Evolutionary conservation across 108 stramenopile genomes (phyloP).

Genomic region (Fragilaria radians): DNA sequence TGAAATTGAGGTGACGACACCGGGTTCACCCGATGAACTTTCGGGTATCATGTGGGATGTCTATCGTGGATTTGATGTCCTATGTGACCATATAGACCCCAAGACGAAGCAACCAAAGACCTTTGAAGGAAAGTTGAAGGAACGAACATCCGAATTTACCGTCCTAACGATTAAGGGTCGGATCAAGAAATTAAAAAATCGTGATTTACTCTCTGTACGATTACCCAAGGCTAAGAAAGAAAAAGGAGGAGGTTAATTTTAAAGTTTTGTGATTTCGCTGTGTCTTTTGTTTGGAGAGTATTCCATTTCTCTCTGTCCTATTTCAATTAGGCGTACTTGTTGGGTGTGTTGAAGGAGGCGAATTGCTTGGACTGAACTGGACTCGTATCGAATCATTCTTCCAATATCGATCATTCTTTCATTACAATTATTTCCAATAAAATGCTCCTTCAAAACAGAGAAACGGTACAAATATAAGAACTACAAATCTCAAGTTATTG

Average conservation of each 20-base stretch:
- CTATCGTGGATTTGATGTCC: constrained; percentile 75
- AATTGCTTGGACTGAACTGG: too few relatives aligned
- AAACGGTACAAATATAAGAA: too few relatives aligned
- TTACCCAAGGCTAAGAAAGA: constrained; percentile 73
- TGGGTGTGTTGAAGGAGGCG: too few relatives aligned
- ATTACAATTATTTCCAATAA: too few relatives aligned
- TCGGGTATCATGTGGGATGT: constrained; percentile 54
- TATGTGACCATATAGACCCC: constrained; percentile 41
- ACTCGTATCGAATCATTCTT: too few relatives aligned
- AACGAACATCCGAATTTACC: constrained; percentile 46
- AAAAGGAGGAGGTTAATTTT: constrained; percentile 43
- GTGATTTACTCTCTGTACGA: constrained; percentile 34
- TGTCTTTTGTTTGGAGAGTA: too few relatives aligned
- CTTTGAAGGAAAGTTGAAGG: constrained; percentile 54
- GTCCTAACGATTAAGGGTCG: constrained; percentile 67
- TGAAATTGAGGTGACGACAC: constrained; percentile 78
- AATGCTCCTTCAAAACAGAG: too few relatives aligned
- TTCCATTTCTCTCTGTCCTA: too few relatives aligned
- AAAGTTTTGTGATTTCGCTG: background rate
- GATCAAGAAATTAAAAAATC: constrained; percentile 61
- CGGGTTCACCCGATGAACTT: constrained; percentile 41
- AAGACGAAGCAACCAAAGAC: constrained; percentile 31
- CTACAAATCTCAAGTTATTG: too few relatives aligned
- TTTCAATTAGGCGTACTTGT: too few relatives aligned
- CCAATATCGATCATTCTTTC: too few relatives aligned